phyloP scores from a whole-genome alignment of 2,329 filamentous ascomycete species.

The Dichotomopilus funicola region DNA sequence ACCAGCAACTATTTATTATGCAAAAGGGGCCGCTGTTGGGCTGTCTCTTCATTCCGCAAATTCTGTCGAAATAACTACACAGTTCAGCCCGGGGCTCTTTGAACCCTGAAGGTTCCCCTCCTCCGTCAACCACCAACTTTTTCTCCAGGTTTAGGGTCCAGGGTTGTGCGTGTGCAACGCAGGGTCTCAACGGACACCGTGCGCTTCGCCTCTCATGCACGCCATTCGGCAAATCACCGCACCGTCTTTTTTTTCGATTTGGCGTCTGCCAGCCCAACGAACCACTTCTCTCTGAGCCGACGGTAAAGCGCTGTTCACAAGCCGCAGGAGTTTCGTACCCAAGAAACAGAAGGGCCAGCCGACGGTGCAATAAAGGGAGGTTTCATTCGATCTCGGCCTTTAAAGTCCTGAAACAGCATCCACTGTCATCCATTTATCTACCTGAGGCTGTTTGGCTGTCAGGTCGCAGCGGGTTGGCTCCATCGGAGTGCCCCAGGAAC shows the following conservation, averaged over 20 bases:
- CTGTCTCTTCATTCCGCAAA: not conserved
- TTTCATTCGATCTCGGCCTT: not conserved
- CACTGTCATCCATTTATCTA: not conserved
- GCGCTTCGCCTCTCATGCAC: not conserved
- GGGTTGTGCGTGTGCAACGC: conserved; percentile 1
- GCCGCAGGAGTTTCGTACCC: not conserved
- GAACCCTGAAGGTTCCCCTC: too few relatives aligned
- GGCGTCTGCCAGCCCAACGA: not conserved
- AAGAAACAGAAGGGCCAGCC: too few relatives aligned
- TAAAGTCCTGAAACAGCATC: conserved; percentile 3
- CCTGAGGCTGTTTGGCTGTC: not conserved
- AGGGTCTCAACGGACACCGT: conserved; percentile 3
- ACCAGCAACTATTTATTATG: not conserved
- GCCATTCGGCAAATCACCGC: not conserved
- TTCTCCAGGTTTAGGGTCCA: too few relatives aligned
- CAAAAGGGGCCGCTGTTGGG: not conserved
- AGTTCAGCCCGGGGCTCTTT: too few relatives aligned
- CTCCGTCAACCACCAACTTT: too few relatives aligned
- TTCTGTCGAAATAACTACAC: too few relatives aligned
- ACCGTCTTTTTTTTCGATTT: not conserved
- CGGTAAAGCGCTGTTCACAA: too few relatives aligned
- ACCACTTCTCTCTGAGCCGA: too few relatives aligned
- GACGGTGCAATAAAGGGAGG: too few relatives aligned
- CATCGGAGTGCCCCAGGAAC: not conserved
- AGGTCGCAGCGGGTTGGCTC: not conserved